A percentile compares a stretch with the other conserved stretches of the same genome.
Evolutionary conservation across 179 eudicot genomes (phyloP).

Genomic region (Carnegiea gigantea): DNA sequence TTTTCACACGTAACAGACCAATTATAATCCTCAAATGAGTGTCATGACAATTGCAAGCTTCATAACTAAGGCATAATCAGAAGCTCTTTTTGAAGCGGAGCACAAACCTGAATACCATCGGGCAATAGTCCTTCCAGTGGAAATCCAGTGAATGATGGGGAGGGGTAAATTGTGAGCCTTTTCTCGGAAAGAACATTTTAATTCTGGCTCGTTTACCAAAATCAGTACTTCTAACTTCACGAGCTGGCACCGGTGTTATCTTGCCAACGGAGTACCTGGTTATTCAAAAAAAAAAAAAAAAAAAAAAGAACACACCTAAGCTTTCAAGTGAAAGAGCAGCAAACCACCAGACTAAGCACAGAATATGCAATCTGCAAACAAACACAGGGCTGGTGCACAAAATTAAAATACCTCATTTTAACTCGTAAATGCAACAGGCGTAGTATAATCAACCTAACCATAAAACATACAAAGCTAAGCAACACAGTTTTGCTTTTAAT

Average conservation of each 20-base stretch:
- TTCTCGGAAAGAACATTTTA: slow-evolving; percentile 46
- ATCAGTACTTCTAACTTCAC: slow-evolving; percentile 53
- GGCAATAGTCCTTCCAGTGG: slow-evolving; percentile 57
- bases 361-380: slow-evolving; percentile 11
- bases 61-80: not conserved
- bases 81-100: slow-evolving; percentile 3
- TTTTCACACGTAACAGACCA: not conserved
- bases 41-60: not conserved
- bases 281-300: slow-evolving; percentile 18
- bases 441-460: not conserved
- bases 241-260: slow-evolving; percentile 89
- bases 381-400: not conserved
- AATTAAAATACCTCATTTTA: not conserved
- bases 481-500: not conserved
- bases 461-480: not conserved
- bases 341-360: slow-evolving; percentile 10
- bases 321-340: slow-evolving; percentile 11
- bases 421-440: not conserved
- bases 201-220: slow-evolving; percentile 49
- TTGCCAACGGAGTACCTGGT: slow-evolving; percentile 96
- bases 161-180: slow-evolving; percentile 51
- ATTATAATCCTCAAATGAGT: not conserved
- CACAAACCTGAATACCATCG: slow-evolving; percentile 87
- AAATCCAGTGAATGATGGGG: slow-evolving; percentile 54
- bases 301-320: not conserved